These are phyloP conservation scores for Myriosclerotinia scirpicola DNA, from an alignment of 2,329 filamentous ascomycete genomes.

Conservation along the genomic window DNA sequence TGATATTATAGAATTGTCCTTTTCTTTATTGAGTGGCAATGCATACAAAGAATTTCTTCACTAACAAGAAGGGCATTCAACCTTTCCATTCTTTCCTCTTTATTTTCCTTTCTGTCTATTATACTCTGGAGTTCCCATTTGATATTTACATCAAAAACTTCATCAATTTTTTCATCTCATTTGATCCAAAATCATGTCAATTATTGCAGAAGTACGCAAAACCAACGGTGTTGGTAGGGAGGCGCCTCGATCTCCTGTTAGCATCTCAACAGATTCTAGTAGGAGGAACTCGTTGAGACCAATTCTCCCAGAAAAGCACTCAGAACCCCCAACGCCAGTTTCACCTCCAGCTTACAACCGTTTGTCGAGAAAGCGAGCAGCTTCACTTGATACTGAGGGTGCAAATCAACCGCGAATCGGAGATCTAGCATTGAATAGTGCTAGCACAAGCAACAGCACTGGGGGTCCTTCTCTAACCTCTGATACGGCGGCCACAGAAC, in stretches of 20 bases:
- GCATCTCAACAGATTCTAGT: conserved; percentile 38
- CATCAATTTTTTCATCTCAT: background rate
- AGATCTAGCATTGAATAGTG: conserved; percentile 37
- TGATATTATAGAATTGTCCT: conserved; percentile 40
- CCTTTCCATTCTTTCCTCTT: conserved; percentile 29
- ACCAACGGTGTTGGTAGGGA: conserved; percentile 26
- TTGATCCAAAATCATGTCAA: conserved; percentile 33
- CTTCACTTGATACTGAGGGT: conserved; percentile 37
- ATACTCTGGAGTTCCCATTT: conserved; percentile 17
- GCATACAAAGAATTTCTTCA: conserved; percentile 38
- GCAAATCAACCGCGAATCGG: conserved; percentile 37
- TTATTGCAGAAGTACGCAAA: conserved; percentile 27
- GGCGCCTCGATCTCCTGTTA: conserved; percentile 34
- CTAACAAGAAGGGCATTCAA: conserved; percentile 40
- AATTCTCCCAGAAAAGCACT: conserved; percentile 32
- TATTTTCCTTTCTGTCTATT: conserved; percentile 24
- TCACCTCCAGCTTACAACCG: conserved; percentile 35
- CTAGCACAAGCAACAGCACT: conserved; percentile 27
- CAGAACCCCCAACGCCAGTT: conserved; percentile 32
- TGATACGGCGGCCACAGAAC: conserved; percentile 34
- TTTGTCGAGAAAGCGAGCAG: conserved; percentile 40
- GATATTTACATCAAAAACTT: background rate
- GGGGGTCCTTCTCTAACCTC: conserved; percentile 27
- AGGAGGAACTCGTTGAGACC: conserved; percentile 33
- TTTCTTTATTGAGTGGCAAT: conserved; percentile 36